These are phyloP conservation scores for Amanita exitialis DNA, from an alignment of 768 basidiomycete genomes.

Conservation along the genomic window DNA sequence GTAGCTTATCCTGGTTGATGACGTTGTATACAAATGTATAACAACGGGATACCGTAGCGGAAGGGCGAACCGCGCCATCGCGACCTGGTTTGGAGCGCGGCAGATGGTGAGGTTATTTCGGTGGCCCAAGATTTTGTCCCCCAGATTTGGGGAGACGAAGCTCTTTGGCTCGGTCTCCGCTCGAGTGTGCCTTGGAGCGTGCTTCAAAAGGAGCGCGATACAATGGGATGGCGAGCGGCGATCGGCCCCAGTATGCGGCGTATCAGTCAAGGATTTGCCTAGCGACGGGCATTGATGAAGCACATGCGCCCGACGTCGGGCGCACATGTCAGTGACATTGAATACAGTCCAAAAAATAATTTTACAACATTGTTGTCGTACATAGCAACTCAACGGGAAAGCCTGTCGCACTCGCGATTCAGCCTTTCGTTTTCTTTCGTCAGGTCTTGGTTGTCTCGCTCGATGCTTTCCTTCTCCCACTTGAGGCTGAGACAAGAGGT, in stretches of 20 bases:
- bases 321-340: no score
- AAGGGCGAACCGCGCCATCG: neutral
- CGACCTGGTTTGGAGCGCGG: neutral
- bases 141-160: no score
- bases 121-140: neutral
- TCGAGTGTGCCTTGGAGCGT: no score
- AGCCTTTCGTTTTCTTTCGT: neutral
- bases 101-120: neutral
- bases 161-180: no score
- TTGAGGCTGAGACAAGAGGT: neutral
- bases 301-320: no score
- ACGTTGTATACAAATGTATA: constrained; percentile 4
- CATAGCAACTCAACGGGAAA: neutral
- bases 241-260: no score
- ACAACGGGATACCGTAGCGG: neutral
- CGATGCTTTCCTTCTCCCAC: neutral
- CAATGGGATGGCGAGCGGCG: no score
- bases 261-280: no score
- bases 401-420: neutral
- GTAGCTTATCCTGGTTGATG: constrained; percentile 5
- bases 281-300: no score
- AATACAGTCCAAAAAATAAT: no score
- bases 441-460: neutral
- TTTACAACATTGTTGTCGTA: no score
- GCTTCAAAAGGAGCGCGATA: no score